A percentile compares a stretch with the other conserved stretches of the same genome.
Evolutionary conservation across 345 rosid species (phyloP).

Genomic region (Gossypium turneri): DNA sequence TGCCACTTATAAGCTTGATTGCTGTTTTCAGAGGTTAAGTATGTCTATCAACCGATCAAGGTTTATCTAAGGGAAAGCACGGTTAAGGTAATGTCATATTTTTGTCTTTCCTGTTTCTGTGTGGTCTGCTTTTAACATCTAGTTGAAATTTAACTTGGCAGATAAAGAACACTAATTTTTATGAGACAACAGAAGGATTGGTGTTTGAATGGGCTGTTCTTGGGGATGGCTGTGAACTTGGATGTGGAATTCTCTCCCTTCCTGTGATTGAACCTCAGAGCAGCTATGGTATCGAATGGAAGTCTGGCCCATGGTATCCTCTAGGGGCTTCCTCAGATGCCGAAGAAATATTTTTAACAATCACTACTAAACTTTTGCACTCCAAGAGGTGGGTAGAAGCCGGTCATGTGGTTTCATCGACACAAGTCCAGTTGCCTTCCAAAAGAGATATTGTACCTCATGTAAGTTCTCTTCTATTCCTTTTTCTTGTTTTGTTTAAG

Average conservation of each 20-base stretch:
- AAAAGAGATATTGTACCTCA: slow-evolving; percentile 53
- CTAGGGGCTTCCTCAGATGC: slow-evolving; percentile 57
- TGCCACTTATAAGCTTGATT: slow-evolving; percentile 18
- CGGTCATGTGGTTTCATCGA: slow-evolving; percentile 73
- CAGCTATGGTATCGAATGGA: slow-evolving; percentile 57
- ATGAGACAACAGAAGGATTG: slow-evolving; percentile 57
- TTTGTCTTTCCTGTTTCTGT: slow-evolving; percentile 13
- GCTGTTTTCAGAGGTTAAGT: slow-evolving; percentile 77
- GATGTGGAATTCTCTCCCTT: slow-evolving; percentile 62
- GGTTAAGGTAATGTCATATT: slow-evolving; percentile 46
- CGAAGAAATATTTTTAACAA: slow-evolving; percentile 64
- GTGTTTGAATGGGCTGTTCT: slow-evolving; percentile 69
- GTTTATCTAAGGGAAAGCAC: slow-evolving; percentile 41
- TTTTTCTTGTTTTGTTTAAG: background rate
- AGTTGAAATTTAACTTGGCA: slow-evolving; percentile 36
- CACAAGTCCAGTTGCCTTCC: slow-evolving; percentile 70
- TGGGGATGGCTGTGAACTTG: slow-evolving; percentile 72
- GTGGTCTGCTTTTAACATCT: slow-evolving; percentile 16
- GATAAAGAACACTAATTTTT: slow-evolving; percentile 70
- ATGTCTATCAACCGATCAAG: slow-evolving; percentile 81
- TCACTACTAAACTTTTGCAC: slow-evolving; percentile 50
- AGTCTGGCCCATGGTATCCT: slow-evolving; percentile 82
- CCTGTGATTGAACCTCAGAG: slow-evolving; percentile 67
- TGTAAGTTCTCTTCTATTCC: slow-evolving; percentile 36
- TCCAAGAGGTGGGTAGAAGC: slow-evolving; percentile 72